Evolutionary conservation across 345 rosid species (phyloP).

Genomic region (Eucalyptus rudis): DNA sequence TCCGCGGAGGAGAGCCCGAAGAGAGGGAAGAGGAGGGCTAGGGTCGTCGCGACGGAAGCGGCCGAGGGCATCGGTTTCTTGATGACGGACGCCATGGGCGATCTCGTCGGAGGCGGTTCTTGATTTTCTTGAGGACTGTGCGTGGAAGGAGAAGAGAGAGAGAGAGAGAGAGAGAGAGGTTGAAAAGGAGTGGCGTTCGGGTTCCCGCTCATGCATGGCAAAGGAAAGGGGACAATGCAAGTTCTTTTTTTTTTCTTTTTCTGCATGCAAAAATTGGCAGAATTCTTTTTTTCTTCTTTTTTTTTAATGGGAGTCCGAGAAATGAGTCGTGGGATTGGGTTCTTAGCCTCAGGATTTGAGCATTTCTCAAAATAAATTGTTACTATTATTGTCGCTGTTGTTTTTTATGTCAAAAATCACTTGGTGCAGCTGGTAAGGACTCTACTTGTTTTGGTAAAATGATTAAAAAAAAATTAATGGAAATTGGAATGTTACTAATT

Average conservation of each 20-base stretch:
- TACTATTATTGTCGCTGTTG: neutral
- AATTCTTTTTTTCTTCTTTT: neutral
- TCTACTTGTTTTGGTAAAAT: neutral
- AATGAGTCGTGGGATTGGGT: neutral
- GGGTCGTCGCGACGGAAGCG: neutral
- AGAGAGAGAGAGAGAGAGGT: neutral
- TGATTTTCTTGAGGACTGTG: neutral
- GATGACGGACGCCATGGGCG: neutral
- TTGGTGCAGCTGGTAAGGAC: neutral
- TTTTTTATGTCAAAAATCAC: neutral
- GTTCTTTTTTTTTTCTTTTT: neutral
- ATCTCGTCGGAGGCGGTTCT: neutral
- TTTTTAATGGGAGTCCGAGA: neutral
- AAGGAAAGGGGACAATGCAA: neutral
- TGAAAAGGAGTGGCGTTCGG: neutral
- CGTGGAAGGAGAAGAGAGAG: neutral
- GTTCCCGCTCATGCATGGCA: neutral
- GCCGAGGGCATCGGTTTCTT: neutral
- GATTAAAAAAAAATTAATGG: neutral
- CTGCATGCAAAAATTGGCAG: neutral
- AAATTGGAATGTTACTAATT: neutral
- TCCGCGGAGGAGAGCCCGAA: neutral
- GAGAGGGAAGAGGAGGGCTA: neutral
- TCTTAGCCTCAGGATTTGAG: neutral
- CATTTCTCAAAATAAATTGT: neutral